Evolutionary conservation across 331 rosid genomes (phyloP), one percentile per base, ranked within the genome.

Genomic region (Acacia pycnantha): DNA sequence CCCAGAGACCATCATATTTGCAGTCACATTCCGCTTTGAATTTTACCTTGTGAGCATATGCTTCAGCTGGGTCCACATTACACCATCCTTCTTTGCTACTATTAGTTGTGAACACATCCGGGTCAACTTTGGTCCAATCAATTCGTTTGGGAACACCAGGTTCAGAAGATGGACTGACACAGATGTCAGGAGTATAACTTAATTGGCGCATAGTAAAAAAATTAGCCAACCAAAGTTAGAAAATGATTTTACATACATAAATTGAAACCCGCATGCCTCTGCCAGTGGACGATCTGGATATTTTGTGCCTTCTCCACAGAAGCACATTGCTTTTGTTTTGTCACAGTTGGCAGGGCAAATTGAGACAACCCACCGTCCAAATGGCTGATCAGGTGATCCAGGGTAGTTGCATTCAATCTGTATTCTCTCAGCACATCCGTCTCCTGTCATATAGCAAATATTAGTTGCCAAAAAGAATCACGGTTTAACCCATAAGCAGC

Each of bases 21-120:
- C 99, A 95, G 84, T 93, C 88, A 84, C 99, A 95, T 84, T 91
- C 97, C 85, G 84, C 94, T 87, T 95, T 95, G 86, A 88, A 84
- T 77, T 85, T 70, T 46, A 84, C 90, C 88, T 93, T 95, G 50
- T 78, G 87, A 79, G 92, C 92, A 88, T 95, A 92, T 6, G 85
- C 97, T 82, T 94, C 95, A 73, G 77, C 89, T 51, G 99, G 99
- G 66, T 95, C 97, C 22, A 95, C 97, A 82, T 95, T 95, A 86
- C 99, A 95, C 99, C 99, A 95, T 73, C 99, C 99, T 11, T 68
- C 83, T 87, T 85, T 84, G 81, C 92, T 95, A 84, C 68, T 53
- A 86, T 93, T 95, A 24, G 90, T 92, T 50, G 98, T 84, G 89
- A 90, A 91, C 66, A 93, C 84, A 80, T 90, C 94, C 84, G 79